These are phyloP conservation scores for Teunomyces barrocoloradensis DNA, from an alignment of 805 yeast species.

Conservation along the genomic window DNA sequence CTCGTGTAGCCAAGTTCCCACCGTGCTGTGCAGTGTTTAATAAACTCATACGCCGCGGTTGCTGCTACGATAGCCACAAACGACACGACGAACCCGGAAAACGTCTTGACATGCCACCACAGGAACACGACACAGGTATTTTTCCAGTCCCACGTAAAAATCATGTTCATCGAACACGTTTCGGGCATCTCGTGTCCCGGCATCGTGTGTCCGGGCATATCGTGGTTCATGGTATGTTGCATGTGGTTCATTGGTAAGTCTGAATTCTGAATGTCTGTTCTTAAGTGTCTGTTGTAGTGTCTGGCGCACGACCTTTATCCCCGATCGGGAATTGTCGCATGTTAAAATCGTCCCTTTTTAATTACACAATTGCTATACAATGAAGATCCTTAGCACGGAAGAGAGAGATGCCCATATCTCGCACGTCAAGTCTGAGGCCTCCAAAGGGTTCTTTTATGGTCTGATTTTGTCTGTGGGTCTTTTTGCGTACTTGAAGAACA, in stretches of 20 bases:
- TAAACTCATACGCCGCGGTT: constrained; percentile 60
- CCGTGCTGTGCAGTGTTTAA: constrained; percentile 28
- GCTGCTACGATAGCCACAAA: constrained; percentile 47
- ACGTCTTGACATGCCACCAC: constrained; percentile 75
- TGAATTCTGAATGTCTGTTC: too few species aligned
- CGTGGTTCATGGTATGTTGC: neutral
- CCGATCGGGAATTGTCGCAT: too few species aligned
- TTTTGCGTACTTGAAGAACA: constrained; percentile 29
- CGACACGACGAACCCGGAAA: constrained; percentile 50
- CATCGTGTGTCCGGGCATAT: constrained; percentile 15
- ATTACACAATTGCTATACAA: too few species aligned
- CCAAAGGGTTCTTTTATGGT: constrained; percentile 39
- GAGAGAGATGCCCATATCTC: constrained; percentile 41
- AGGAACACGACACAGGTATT: constrained; percentile 69
- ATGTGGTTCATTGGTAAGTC: constrained; percentile 7
- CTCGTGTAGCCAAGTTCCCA: constrained; percentile 24
- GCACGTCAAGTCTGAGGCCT: constrained; percentile 34
- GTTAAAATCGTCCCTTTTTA: too few species aligned
- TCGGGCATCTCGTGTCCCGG: constrained; percentile 25
- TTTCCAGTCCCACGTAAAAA: constrained; percentile 75
- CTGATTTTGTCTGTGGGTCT: constrained; percentile 29
- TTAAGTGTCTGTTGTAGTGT: too few species aligned
- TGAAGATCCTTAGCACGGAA: constrained; percentile 36
- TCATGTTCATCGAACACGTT: constrained; percentile 64
- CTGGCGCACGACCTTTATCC: too few species aligned